These are phyloP conservation scores for Saposhnikovia divaricata DNA, from an alignment of 129 eudicot genomes.

Conservation along the genomic window DNA sequence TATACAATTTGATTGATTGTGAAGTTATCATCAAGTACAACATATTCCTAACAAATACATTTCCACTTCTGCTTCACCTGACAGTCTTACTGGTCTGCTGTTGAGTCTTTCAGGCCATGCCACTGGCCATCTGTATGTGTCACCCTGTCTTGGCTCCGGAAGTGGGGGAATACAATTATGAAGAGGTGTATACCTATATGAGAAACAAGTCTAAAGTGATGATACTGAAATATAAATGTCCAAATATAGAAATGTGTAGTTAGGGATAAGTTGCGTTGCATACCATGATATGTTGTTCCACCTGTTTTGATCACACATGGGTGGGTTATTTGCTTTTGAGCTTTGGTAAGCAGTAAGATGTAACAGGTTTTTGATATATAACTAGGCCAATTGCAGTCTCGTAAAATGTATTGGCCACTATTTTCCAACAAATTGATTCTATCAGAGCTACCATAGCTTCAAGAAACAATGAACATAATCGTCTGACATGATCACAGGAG, in stretches of 20 bases:
- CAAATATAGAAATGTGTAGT: neutral
- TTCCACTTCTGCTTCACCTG: conserved; percentile 35
- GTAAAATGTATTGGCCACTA: conserved; percentile 58
- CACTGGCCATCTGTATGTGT: conserved; percentile 55
- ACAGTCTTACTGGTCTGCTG: conserved; percentile 48
- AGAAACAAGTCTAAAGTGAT: conserved; percentile 6
- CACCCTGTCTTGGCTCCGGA: conserved; percentile 22
- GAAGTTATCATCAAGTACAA: too few relatives aligned
- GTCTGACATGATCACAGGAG: neutral
- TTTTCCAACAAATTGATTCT: conserved; percentile 82
- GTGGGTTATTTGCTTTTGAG: too few relatives aligned
- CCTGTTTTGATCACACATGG: conserved; percentile 29
- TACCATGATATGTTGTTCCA: conserved; percentile 65
- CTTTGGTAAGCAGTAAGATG: conserved; percentile 78
- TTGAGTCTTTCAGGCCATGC: conserved; percentile 85
- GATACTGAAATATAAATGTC: neutral
- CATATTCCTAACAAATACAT: too few relatives aligned
- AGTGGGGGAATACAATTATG: conserved; percentile 62
- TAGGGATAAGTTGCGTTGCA: conserved; percentile 1
- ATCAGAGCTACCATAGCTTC: conserved; percentile 88
- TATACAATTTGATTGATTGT: too few relatives aligned
- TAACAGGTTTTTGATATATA: conserved; percentile 77
- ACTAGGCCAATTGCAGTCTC: conserved; percentile 63
- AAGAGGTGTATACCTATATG: conserved; percentile 64
- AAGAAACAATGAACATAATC: conserved; percentile 12